These are phyloP conservation scores for Epichloe elymi DNA, from an alignment of 2,329 filamentous ascomycete genomes.

Conservation along the genomic window DNA sequence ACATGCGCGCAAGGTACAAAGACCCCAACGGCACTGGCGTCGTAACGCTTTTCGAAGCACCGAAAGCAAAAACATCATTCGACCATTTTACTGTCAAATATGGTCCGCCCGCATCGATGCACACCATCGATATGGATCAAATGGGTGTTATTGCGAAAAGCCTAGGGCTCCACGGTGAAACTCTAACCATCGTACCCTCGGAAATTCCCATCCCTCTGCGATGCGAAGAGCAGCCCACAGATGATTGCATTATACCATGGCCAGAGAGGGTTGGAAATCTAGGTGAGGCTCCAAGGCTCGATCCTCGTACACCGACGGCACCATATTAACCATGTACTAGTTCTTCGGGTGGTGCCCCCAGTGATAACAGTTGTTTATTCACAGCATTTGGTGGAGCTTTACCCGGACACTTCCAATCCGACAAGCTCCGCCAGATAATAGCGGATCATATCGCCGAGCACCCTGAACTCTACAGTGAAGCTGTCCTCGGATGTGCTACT, in stretches of 20 bases:
- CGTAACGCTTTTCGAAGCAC: conserved; percentile 47
- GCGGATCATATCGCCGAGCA: conserved; percentile 66
- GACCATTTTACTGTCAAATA: conserved; percentile 64
- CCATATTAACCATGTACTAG: conserved; percentile 21
- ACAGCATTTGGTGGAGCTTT: conserved; percentile 74
- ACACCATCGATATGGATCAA: conserved; percentile 49
- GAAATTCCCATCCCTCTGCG: not conserved
- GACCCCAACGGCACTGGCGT: conserved; percentile 61
- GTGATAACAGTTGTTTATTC: conserved; percentile 92
- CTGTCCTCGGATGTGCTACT: conserved; percentile 59
- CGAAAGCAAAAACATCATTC: conserved; percentile 52
- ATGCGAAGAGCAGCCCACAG: conserved; percentile 7
- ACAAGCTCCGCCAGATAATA: conserved; percentile 59
- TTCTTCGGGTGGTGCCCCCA: conserved; percentile 87
- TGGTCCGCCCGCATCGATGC: conserved; percentile 58
- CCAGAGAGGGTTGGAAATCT: conserved; percentile 36
- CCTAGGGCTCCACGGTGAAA: conserved; percentile 36
- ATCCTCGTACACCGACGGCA: not conserved
- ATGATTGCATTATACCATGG: conserved; percentile 32
- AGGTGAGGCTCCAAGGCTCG: conserved; percentile 20
- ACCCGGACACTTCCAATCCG: conserved; percentile 35
- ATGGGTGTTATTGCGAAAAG: conserved; percentile 33
- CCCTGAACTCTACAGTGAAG: conserved; percentile 59
- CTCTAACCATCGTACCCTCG: conserved; percentile 31
- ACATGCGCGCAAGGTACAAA: conserved; percentile 63